Evolutionary conservation across 2,329 filamentous ascomycete genomes (phyloP).

Genomic region (Colletotrichum graminicola): DNA sequence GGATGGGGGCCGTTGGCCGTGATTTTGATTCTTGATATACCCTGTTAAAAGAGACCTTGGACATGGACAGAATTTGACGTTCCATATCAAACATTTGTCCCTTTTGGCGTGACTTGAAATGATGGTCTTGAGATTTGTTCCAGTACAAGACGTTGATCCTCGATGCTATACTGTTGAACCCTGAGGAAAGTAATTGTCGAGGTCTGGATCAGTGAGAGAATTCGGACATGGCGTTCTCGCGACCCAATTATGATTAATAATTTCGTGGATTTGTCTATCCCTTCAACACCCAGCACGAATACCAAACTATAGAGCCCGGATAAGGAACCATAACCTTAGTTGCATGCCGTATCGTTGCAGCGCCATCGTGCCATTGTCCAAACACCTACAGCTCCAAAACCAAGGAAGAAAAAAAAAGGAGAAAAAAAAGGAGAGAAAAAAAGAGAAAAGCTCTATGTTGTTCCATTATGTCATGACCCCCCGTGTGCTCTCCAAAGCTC

Average conservation of each 20-base stretch:
- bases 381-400: background rate
- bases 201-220: background rate
- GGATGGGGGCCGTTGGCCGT: background rate
- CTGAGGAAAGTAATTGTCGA: background rate
- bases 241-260: background rate
- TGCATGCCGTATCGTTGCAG: background rate
- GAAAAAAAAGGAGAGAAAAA: background rate
- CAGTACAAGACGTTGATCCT: background rate
- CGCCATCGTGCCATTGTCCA: background rate
- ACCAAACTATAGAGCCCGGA: too few species aligned
- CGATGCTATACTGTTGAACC: background rate
- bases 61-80: background rate
- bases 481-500: background rate
- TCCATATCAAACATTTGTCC: background rate
- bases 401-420: too few species aligned
- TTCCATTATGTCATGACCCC: background rate
- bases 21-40: background rate
- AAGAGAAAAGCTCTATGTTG: background rate
- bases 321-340: background rate
- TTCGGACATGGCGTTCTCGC: background rate
- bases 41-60: background rate
- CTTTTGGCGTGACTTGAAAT: background rate
- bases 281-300: background rate
- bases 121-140: too few species aligned
- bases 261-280: background rate